Evolutionary conservation across 1,284 basidiomycete species (phyloP), one percentile per base, ranked within the genome.

Genomic region (Rhizopogon hawkerae): DNA sequence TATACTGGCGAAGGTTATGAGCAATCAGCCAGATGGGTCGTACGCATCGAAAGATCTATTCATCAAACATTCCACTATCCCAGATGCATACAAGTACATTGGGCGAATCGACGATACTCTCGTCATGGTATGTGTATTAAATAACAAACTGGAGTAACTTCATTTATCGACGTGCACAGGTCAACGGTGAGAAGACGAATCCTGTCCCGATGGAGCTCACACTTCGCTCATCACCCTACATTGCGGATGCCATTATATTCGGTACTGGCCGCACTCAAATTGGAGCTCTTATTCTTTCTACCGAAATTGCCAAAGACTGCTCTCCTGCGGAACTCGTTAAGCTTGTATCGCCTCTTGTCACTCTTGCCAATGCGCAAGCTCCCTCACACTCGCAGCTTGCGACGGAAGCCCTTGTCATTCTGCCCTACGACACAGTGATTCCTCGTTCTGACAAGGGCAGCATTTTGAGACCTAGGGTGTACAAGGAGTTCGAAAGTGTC

Each of bases 31-130:
- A 0, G 79, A 83, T 52, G 75, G 75, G 0, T 75, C 76, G 5
- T 83, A 79, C 56, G 76, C 76, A 1, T 80, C 77, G 7, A 78
- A 75, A 49, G 82, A 84, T 55, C 66, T 82, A 10, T 77, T 82
- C 52, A 56, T 72, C 10, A 69, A 69, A 45, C 76, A 81, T 47
- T 62, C 69, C 0, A 66, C 64, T 2, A 68, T 71, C 48, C 57
- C 60, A 3, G 62, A 72, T 39, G 65, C 67, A 31, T 78, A 74
- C 64, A 77, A 77, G 54, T 79, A 79, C 49, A 66, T 79, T 36
- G 82, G 81, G 1, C 65, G 81, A 18, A 61, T 79, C 37, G 82
- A 84, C 56, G 81, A 83, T 54, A 80, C 78, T 0, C 67, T 79
- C 2, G 73, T 77, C 7, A 70, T 70, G 57, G 62, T 63, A 51